phyloP scores from a whole-genome alignment of 306 rosid species.

The Vachellia pachyceras region DNA sequence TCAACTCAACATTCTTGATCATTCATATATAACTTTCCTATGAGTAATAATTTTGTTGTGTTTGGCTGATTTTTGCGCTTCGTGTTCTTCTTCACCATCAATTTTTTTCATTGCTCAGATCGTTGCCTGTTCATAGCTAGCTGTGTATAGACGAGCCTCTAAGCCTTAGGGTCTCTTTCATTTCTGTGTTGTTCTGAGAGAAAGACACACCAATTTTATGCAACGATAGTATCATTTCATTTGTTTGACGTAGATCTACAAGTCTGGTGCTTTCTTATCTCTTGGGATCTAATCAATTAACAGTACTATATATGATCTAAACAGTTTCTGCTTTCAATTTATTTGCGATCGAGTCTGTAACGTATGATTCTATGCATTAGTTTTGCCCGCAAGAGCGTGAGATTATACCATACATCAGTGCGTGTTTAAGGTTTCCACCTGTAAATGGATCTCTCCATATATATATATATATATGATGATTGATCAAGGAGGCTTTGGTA shows the following conservation, averaged over 20 bases:
- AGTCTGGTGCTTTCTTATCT: background rate
- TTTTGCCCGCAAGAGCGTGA: background rate
- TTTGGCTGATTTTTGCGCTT: background rate
- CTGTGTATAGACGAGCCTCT: background rate
- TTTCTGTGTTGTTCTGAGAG: background rate
- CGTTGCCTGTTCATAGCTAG: background rate
- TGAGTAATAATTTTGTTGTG: background rate
- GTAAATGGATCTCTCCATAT: background rate
- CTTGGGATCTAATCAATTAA: background rate
- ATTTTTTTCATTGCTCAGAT: background rate
- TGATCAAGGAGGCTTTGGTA: background rate
- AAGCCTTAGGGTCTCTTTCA: slow-evolving; percentile 13
- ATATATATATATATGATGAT: background rate
- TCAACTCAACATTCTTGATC: background rate
- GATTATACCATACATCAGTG: too few species aligned
- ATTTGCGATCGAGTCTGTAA: background rate
- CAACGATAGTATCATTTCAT: background rate
- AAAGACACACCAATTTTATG: background rate
- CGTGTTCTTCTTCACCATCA: background rate
- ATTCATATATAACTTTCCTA: background rate
- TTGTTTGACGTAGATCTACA: slow-evolving; percentile 13
- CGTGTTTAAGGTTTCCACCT: background rate
- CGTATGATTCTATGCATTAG: slow-evolving; percentile 26
- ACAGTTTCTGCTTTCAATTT: background rate
- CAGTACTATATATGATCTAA: background rate